phyloP scores from a whole-genome alignment of 2,329 filamentous ascomycete species.

The Fusarium phyllophilum region DNA sequence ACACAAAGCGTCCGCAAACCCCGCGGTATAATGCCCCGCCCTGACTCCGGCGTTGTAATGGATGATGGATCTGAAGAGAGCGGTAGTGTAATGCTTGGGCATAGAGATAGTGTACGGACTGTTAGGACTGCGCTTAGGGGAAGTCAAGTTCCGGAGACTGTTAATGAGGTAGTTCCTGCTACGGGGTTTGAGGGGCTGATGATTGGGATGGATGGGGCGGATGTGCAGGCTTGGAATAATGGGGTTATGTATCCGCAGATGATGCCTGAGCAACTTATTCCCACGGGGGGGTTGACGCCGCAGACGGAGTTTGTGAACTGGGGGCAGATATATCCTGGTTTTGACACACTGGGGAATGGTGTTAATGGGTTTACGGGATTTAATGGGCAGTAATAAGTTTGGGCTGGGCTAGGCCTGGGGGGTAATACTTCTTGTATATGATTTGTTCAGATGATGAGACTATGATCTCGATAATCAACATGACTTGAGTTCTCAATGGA shows the following conservation, averaged over 20 bases:
- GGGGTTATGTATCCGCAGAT: constrained; percentile 40
- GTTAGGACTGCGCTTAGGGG: constrained; percentile 35
- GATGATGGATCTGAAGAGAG: constrained; percentile 54
- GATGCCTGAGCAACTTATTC: constrained; percentile 41
- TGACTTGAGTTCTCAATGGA: neutral
- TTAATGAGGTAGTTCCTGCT: constrained; percentile 30
- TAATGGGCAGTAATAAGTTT: constrained; percentile 23
- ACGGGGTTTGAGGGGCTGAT: constrained; percentile 35
- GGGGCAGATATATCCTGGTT: constrained; percentile 43
- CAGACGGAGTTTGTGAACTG: constrained; percentile 42
- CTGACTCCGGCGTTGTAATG: constrained; percentile 53
- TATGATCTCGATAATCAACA: neutral
- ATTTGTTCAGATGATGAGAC: neutral
- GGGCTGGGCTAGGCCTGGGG: constrained; percentile 24
- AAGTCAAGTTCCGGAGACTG: constrained; percentile 40
- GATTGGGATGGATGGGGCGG: constrained; percentile 4
- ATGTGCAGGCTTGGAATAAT: constrained; percentile 48
- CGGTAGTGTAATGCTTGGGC: constrained; percentile 44
- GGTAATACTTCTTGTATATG: constrained; percentile 32
- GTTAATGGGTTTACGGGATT: constrained; percentile 42
- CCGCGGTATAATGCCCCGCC: constrained; percentile 44
- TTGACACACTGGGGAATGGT: constrained; percentile 33
- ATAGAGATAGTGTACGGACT: constrained; percentile 48
- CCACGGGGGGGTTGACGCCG: constrained; percentile 34
- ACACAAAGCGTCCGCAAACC: constrained; percentile 39